phyloP scores from a whole-genome alignment of 257 asterid genomes.

The Nicotiana otophora region DNA sequence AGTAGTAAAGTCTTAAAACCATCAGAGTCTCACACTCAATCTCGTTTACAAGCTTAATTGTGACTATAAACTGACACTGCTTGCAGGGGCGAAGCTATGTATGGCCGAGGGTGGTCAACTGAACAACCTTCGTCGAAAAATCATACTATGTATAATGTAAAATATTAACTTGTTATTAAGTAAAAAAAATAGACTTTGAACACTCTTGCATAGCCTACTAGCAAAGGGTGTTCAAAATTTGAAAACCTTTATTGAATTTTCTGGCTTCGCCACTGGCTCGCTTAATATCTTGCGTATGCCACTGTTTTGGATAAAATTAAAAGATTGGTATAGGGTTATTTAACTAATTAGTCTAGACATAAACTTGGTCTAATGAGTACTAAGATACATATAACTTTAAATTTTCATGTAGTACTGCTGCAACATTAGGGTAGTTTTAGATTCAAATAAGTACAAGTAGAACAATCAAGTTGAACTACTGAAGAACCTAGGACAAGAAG shows the following conservation, averaged over 20 bases:
- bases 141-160: no score
- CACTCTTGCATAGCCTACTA: no score
- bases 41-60: not conserved
- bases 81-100: no score
- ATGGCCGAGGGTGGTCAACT: no score
- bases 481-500: conserved; percentile 9
- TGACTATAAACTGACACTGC: not conserved
- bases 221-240: no score
- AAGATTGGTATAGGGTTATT: not conserved
- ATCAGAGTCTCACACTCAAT: not conserved
- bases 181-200: no score
- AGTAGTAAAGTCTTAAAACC: not conserved
- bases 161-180: no score
- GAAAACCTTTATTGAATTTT: no score
- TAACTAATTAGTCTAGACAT: not conserved
- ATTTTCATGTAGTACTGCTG: not conserved
- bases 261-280: no score
- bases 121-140: no score
- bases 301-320: not conserved
- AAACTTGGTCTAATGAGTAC: not conserved
- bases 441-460: not conserved
- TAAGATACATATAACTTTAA: not conserved
- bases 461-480: not conserved
- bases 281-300: not conserved
- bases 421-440: not conserved